Evolutionary conservation across 352 stramenopile species (phyloP), one percentile per base, ranked within the genome.

Genomic region (Phytophthora pistaciae): DNA sequence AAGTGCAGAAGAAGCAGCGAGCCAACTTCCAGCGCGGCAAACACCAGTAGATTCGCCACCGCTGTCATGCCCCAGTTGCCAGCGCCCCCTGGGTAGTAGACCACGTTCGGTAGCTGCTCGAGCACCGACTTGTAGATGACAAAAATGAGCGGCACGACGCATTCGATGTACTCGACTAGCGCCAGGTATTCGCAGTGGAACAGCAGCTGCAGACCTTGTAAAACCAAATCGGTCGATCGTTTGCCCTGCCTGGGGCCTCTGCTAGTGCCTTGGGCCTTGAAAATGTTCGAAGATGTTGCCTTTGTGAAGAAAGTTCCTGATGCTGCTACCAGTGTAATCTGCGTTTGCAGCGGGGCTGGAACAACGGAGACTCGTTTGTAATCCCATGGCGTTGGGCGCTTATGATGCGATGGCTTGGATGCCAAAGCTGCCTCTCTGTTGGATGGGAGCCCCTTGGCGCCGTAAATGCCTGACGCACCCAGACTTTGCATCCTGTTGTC

Each of bases 141-240:
- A 57, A 81, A 85, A 8, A 79, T 29, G 11, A 77, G 57, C 13
- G 78, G 78, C 21, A 82, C 63, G n/a, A 83, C 62, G 29, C 72
- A 83, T 48, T 82, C 75, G 49, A 81, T 64, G 63, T 83, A 85
- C 68, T 85, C 78, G 52, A 69, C 68, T 5, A 84, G 60, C 16
- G 69, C 46, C 9, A 81, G 46, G 58, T 74, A 75, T 36, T 83
- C 78, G 52, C 67, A 74, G n/a, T 65, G 66, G 69, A 79, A 83
- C 0, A 83, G 57, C 23, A 83, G 46, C 55, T 80, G 74, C n/a
- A 80, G 44, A 21, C 54, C 55, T 6, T 78, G 49, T 2, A 71
- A 36, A 8, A 79, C 60, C 18, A 74, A 10, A 10, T 76, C 36
- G 60, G 56, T 68, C 5, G 53, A 64, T 38, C 42, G 31, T 18